Conservation (phyloP, 768 basidiomycete genomes). For the Tylopilus sp. region DNA sequence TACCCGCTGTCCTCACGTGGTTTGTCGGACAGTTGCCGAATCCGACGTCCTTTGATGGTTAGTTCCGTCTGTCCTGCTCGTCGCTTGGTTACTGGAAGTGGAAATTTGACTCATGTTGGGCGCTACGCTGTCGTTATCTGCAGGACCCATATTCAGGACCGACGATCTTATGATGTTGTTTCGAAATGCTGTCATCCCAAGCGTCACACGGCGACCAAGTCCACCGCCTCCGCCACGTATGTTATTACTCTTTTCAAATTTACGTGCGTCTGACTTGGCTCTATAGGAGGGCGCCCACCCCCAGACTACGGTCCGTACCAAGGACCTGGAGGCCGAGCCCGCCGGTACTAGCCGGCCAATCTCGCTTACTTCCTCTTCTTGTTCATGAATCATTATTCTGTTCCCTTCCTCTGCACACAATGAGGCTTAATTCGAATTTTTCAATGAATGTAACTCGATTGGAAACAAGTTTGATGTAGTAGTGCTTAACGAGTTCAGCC, state of each 20-base stretch:
- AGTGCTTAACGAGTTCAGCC: too few species aligned
- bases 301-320: slow-evolving; percentile 87
- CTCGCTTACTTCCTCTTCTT: slow-evolving; percentile 3
- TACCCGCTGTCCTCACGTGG: slow-evolving; percentile 68
- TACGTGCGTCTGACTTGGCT: slow-evolving; percentile 5
- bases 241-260: background rate
- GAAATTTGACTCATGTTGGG: slow-evolving; percentile 9
- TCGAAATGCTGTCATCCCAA: slow-evolving; percentile 77
- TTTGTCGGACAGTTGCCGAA: slow-evolving; percentile 81
- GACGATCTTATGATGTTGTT: slow-evolving; percentile 89
- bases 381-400: slow-evolving; percentile 15
- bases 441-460: slow-evolving; percentile 1
- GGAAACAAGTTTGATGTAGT: too few species aligned
- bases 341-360: slow-evolving; percentile 34
- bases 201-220: slow-evolving; percentile 44
- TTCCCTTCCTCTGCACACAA: slow-evolving; percentile 5
- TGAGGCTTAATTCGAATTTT: background rate
- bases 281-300: slow-evolving; percentile 64
- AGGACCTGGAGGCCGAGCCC: slow-evolving; percentile 56
- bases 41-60: slow-evolving; percentile 79
- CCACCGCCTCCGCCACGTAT: slow-evolving; percentile 54
- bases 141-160: slow-evolving; percentile 86
- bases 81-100: slow-evolving; percentile 10
- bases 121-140: slow-evolving; percentile 6
- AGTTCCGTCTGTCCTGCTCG: slow-evolving; percentile 25